Base-by-base conservation (phyloP, 2,329 filamentous ascomycete species). In the Coleophoma eucalyptorum region DNA sequence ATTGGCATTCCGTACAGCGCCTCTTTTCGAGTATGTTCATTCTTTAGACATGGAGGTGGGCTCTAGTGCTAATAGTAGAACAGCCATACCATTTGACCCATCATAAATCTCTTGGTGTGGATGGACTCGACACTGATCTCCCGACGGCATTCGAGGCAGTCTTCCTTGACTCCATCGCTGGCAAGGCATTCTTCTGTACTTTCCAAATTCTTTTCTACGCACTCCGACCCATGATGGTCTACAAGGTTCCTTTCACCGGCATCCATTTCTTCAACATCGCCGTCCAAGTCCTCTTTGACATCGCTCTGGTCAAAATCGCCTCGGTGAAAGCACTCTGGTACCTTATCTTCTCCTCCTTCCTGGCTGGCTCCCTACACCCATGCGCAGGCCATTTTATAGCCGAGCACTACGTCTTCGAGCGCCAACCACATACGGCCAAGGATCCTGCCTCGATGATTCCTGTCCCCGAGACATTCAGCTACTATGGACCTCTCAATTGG, bases 171-270 rank as follows among this genome's bases (percentile, higher is more conserved):
- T 97, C 91, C 7, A 86, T 99, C 62, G 82, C 93, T 16, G 94
- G 94, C 69, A 99, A 99, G 74, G 87, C 94, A 59, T 99, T 99
- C 77, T 99, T 99, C 80, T 93, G 89, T 75, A 99, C 94, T 60
- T 99, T 97, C 75, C 94, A 99, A 73, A 97, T 99, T 70, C 81
- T 99, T 67, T 99, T 99, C 80, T 99, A 99, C 75, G 94, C 94
- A 63, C 72, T 99, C 46, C 89, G 94, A 15, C 94, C 94, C 54
- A 96, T 97, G 87, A 86, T 92, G 72, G 81, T 99, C 61, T 96
- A 96, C 79, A 82, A 84, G 62, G 80, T 97, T 5, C 90, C 93
- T 35, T 82, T 97, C 68, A 97, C 93, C 48, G 80, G 79, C 65
- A 83, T 97, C 51, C 92, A 97, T 71, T 78, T 84, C 52, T 72